phyloP scores from a whole-genome alignment of 1,284 basidiomycete species.

The Ustilago sp. region DNA sequence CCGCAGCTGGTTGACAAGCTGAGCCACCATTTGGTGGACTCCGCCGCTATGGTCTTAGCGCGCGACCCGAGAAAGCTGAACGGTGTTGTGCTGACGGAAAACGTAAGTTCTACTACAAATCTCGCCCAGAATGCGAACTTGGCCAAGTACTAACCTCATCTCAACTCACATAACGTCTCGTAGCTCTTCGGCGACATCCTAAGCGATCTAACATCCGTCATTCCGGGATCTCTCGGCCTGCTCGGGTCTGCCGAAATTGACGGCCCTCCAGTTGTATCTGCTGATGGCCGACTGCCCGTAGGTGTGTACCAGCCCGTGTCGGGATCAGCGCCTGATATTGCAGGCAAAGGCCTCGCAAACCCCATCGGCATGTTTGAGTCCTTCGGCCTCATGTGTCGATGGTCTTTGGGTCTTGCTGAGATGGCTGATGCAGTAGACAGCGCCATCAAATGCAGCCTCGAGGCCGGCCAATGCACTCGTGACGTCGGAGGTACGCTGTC shows the following conservation, averaged over 20 bases:
- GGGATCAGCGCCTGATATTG: slow-evolving; percentile 85
- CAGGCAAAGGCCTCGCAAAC: slow-evolving; percentile 92
- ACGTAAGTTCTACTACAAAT: slow-evolving; percentile 34
- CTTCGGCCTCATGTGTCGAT: slow-evolving; percentile 91
- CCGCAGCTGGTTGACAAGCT: slow-evolving; percentile 47
- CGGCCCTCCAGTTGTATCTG: slow-evolving; percentile 77
- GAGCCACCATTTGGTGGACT: slow-evolving; percentile 85
- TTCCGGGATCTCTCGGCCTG: slow-evolving; percentile 74
- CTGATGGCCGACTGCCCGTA: slow-evolving; percentile 69
- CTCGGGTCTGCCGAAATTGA: slow-evolving; percentile 96
- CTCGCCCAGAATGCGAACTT: neutral
- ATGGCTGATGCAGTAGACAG: slow-evolving; percentile 85
- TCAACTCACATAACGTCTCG: neutral
- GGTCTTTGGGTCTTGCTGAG: slow-evolving; percentile 83
- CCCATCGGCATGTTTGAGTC: slow-evolving; percentile 96
- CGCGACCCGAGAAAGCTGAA: slow-evolving; percentile 91
- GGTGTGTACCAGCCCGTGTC: slow-evolving; percentile 94
- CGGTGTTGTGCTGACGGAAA: slow-evolving; percentile 75
- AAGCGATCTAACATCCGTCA: slow-evolving; percentile 46
- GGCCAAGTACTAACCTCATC: neutral
- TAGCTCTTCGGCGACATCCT: slow-evolving; percentile 54
- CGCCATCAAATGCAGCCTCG: slow-evolving; percentile 88
- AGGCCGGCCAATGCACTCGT: slow-evolving; percentile 83
- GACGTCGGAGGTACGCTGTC: slow-evolving; percentile 84
- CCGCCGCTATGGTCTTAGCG: slow-evolving; percentile 95